These are phyloP conservation scores for Neolentinus lepideus DNA, from an alignment of 1,284 basidiomycete genomes.

Conservation along the genomic window DNA sequence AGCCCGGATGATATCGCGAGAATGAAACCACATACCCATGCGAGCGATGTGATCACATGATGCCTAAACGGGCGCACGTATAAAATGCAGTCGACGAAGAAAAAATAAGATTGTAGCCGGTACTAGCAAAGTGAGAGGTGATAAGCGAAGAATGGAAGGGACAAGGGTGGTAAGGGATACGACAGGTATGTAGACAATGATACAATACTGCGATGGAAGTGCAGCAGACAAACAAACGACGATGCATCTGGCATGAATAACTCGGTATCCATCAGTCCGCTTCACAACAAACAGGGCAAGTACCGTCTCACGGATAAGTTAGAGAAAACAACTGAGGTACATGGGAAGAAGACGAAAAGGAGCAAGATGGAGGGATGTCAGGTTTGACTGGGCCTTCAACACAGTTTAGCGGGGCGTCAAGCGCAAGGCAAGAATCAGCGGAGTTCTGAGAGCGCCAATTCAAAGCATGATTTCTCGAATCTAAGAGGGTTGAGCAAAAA, in stretches of 20 bases:
- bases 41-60: too few relatives aligned
- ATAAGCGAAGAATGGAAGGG: too few relatives aligned
- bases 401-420: too few relatives aligned
- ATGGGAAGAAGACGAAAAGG: not conserved
- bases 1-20: too few relatives aligned
- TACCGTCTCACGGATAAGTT: not conserved
- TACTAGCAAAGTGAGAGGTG: too few relatives aligned
- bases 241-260: not conserved
- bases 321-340: not conserved
- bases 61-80: too few relatives aligned
- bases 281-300: not conserved
- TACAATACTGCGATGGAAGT: not conserved
- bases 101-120: too few relatives aligned
- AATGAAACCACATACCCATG: too few relatives aligned
- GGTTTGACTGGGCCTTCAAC: too few relatives aligned
- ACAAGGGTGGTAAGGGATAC: not conserved
- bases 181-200: not conserved
- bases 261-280: not conserved
- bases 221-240: not conserved
- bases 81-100: too few relatives aligned
- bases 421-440: too few relatives aligned
- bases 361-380: not conserved
- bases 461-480: conserved; percentile 50
- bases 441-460: conserved; percentile 6
- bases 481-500: conserved; percentile 19